Base-by-base conservation (phyloP, 208 protist species). In the Blechomonas ayalai region DNA sequence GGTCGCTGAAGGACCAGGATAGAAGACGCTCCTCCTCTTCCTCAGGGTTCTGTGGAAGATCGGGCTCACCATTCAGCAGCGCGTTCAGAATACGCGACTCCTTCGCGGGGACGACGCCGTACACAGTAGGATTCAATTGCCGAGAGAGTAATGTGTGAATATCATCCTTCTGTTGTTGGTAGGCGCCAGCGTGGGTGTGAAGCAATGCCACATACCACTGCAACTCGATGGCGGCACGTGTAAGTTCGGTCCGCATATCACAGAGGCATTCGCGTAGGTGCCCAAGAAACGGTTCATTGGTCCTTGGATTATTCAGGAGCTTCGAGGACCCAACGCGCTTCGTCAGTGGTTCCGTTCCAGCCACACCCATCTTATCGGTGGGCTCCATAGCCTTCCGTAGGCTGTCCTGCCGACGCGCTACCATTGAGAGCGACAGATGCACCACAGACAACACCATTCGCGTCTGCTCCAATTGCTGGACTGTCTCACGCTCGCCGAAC, bases 171-270 rank as follows among this genome's bases (percentile, higher is more conserved):
- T 73, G 73, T 31, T 74, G 54, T 24, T 63, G n/a, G 45, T 80
- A 66, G 35, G 51, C 65, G 33, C 44, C 44, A 23, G 52, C 52
- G 52, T 75, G 66, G 19, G 65, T 29, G 18, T 59, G 70, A 31
- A 82, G 60, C 6, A 74, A 63, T 3, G 73, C 67, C 4, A 67
- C 41, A 20, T 73, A 52, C 74, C 72, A 86, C 32, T 71, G 70
- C 33, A 89, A 57, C 43, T 72, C 42, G 12, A 86, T 52, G 53
- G 60, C 53, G 16, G 50, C 33, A n/a, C 64, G 55, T 18, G 73
- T 86, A 26, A 89, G 64, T 40, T 82, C 74, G 13, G 83, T 89
- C 23, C 78, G 45, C 13, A 53, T 66, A 53, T 92, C 83, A 19
- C 74, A 63, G 13, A 80, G 54, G 15, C 56, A 47, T 8, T 50